Base-by-base conservation (phyloP, 2,329 filamentous ascomycete species). In the Penicillium sp. region DNA sequence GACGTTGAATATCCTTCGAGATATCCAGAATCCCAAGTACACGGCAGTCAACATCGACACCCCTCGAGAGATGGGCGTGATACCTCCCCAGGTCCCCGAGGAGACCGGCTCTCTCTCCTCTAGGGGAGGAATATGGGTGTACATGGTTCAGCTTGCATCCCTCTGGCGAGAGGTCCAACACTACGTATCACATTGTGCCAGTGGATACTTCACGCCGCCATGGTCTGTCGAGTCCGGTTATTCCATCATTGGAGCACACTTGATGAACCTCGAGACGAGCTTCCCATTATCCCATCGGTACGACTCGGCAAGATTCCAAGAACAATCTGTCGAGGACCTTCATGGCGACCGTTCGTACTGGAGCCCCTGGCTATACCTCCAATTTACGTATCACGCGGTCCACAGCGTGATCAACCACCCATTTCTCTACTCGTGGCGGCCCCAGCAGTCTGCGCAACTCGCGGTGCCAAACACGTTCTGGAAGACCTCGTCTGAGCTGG, bases 391-490 rank as follows among this genome's bases (percentile, higher is more conserved):
- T 54, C 70, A 73, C 22, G 64, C 68, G 4, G 69, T 73, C 22
- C 70, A 72, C 54, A 70, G 63, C 44, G 61, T 72, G 18, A 57
- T 73, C 6, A 73, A 73, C 27, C 71, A 73, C 46, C 71, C 71
- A 7, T 73, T 73, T 22, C 53, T 71, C 9, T 71, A 83, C 65
- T 82, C 82, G 6, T 75, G 81, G 19, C 78, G 79, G 3, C 79
- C 81, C 0, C 81, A 82, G 56, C 78, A 82, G 64, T 82, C 82
- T 49, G 73, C 77, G 2, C 82, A 82, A 44, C 69, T 83, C 18
- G 78, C 78, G 0, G 82, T 83, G 3, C 81, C 81, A 0, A 83
- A 83, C 53, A 82, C 80, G 0, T 84, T 84, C 56, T 84, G 82
- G 82, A 74, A 79, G 35, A 71, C 79, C 3, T 83, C 81, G 0